Percentiles rank a stretch among this genome's conserved stretches.
Conservation (phyloP, 257 asterid species). For the Pogostemon cablin region DNA sequence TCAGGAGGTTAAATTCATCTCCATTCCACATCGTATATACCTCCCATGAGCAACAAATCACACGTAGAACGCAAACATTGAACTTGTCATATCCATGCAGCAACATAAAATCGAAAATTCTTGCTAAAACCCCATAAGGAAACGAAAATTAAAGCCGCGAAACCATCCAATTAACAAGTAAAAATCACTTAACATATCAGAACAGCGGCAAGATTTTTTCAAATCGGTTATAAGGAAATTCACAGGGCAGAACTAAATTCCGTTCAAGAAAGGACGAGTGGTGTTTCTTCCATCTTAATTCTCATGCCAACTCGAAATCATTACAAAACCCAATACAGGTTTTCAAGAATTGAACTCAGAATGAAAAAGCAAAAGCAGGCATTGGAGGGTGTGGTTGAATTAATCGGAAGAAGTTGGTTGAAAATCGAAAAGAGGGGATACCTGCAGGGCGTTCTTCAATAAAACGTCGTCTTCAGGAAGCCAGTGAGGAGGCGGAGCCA, state of each 20-base stretch:
- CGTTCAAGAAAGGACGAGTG: constrained; percentile 7
- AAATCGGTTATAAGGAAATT: background rate
- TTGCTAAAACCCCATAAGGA: constrained; percentile 21
- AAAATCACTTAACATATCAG: background rate
- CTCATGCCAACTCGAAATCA: constrained; percentile 20
- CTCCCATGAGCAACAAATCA: constrained; percentile 18
- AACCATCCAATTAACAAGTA: constrained; percentile 21
- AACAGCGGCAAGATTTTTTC: background rate
- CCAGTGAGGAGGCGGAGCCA: constrained; percentile 57
- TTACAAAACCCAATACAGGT: constrained; percentile 14
- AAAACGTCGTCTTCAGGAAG: constrained; percentile 62
- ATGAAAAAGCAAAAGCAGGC: constrained; percentile 13
- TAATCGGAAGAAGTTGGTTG: background rate
- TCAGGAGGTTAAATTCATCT: too few relatives aligned
- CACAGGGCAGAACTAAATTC: constrained; percentile 20
- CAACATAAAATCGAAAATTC: constrained; percentile 23
- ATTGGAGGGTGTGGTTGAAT: background rate
- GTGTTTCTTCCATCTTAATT: constrained; percentile 15
- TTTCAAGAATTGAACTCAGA: constrained; percentile 25
- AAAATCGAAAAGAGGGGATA: constrained; percentile 24
- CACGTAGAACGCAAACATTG: constrained; percentile 1
- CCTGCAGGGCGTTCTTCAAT: constrained; percentile 77
- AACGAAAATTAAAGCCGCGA: background rate
- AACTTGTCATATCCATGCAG: constrained; percentile 36
- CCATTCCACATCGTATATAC: background rate